These are phyloP conservation scores for Phytophthora hibernalis DNA, from an alignment of 352 stramenopile genomes.

Conservation along the genomic window DNA sequence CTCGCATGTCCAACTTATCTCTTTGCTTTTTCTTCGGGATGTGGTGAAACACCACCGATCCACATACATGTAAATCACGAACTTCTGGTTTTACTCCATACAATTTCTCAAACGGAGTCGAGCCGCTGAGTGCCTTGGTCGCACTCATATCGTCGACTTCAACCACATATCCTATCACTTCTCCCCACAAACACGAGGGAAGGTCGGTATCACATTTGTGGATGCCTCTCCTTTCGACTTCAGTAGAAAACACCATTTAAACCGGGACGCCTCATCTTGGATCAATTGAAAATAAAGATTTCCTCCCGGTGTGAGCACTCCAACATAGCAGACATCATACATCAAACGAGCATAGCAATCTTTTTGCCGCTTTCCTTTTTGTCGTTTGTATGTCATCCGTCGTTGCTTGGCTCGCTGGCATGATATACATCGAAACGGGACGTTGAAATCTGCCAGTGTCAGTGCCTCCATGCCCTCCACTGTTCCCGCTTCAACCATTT, in stretches of 20 bases:
- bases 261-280: constrained; percentile 4
- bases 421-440: not conserved
- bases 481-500: no score
- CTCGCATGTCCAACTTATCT: not conserved
- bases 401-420: not conserved
- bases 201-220: not conserved
- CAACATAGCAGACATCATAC: not conserved
- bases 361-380: not conserved
- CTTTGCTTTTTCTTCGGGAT: constrained; percentile 8
- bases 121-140: constrained; percentile 2
- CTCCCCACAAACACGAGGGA: not conserved
- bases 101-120: constrained; percentile 1
- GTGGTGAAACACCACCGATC: constrained; percentile 5
- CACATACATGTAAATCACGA: not conserved
- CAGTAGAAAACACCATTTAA: constrained; percentile 10
- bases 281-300: constrained; percentile 3
- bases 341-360: no score
- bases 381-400: not conserved
- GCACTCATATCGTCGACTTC: no score
- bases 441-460: not conserved
- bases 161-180: not conserved
- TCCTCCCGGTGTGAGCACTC: not conserved
- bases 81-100: not conserved
- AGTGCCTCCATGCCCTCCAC: not conserved
- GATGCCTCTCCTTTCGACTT: not conserved